Percentiles rank a stretch among this genome's conserved stretches.
These are phyloP conservation scores for Elaeagnus macrophylla DNA, from an alignment of 306 rosid species.

Conservation along the genomic window DNA sequence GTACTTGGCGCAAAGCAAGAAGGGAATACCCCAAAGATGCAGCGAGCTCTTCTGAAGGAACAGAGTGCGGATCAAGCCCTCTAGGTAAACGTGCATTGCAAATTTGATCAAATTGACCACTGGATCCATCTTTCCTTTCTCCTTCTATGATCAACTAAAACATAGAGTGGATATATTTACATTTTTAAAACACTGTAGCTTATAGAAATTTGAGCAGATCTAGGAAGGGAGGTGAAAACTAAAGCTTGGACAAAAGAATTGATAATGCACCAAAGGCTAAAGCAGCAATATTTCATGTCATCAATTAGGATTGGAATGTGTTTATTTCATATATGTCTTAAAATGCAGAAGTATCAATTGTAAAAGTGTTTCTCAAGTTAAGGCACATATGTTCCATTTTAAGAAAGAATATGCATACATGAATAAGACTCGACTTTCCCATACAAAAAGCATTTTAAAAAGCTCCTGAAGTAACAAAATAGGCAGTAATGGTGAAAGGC, in stretches of 20 bases:
- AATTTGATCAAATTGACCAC: slow-evolving; percentile 72
- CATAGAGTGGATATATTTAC: slow-evolving; percentile 8
- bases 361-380: too few species aligned
- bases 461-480: too few species aligned
- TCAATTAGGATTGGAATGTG: too few species aligned
- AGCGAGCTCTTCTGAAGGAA: slow-evolving; percentile 85
- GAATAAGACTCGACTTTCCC: too few species aligned
- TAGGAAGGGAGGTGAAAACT: background rate
- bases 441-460: too few species aligned
- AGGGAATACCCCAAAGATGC: slow-evolving; percentile 75
- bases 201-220: background rate
- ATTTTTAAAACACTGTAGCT: slow-evolving; percentile 3
- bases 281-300: too few species aligned
- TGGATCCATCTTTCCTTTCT: slow-evolving; percentile 48
- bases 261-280: too few species aligned
- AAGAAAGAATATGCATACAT: too few species aligned
- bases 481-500: too few species aligned
- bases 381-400: too few species aligned
- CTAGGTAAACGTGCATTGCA: slow-evolving; percentile 86
- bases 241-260: background rate
- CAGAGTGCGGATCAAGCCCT: slow-evolving; percentile 91
- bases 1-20: slow-evolving; percentile 9
- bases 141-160: slow-evolving; percentile 55
- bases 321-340: too few species aligned
- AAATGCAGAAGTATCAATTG: too few species aligned